Base-by-base conservation (phyloP, 2,329 filamentous ascomycete genomes). In the Geosmithia morbida region DNA sequence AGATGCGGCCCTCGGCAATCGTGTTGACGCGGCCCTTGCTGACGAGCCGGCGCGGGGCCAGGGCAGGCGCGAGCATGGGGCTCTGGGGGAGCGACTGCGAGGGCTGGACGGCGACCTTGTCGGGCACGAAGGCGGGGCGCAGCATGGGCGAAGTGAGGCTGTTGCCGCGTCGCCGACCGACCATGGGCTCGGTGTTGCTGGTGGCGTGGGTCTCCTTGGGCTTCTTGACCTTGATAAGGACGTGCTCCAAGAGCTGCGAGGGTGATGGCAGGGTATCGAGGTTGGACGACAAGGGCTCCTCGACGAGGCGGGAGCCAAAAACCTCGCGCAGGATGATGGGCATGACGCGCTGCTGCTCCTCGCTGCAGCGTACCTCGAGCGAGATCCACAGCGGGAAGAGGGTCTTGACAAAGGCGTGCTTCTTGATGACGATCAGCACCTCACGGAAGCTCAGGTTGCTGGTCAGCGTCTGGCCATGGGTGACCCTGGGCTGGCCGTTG, bases 211-310 rank as follows among this genome's bases (percentile, higher is more conserved):
- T 67, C 45, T 75, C 67, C 13, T 59, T 64, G 13, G 86, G 81
- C 53, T 85, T 84, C 65, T 97, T 98, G 52, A 96, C 92, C 63
- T 98, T 98, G 71, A 97, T 83, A 48, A 98, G 70, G 48, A 97
- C 87, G 41, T 82, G 82, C 56, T 84, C 72, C 66, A 83, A 85
- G 44, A 98, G 71, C 54, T 96, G 81, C 44, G 92, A 85, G 0
- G 92, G 92, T 1, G 87, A 85, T 0, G 92, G 92, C 13, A 97
- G 74, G 49, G 76, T 74, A 52, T 79, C 72, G 2, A 76, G 72
- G 43, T 81, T 79, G 2, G 76, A 72, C 51, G 87, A 77, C 17
- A 96, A 63, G 0, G 87, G 85, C 55, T 87, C 78, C 0, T 81
- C 77, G 13, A 97, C 71, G 43, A 98, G 75, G 54, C 81, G 80